Percentiles rank a stretch among this genome's conserved stretches.
Evolutionary conservation across 2,329 filamentous ascomycete species (phyloP).

Genomic region (Fusarium temperatum): DNA sequence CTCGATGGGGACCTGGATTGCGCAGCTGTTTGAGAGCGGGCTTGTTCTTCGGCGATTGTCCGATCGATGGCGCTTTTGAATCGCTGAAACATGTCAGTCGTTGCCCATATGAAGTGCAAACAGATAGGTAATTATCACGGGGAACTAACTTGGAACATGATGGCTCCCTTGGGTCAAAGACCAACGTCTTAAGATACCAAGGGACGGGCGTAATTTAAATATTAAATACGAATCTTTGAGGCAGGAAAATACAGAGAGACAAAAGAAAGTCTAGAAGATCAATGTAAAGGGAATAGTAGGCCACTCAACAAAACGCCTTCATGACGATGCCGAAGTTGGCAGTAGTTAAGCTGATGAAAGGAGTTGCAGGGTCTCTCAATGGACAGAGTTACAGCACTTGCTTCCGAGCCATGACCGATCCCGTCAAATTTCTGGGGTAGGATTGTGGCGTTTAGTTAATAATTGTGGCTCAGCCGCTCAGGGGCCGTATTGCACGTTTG

Average conservation of each 20-base stretch:
- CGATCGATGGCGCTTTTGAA: conserved; percentile 86
- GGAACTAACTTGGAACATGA: conserved; percentile 47
- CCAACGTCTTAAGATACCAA: conserved; percentile 29
- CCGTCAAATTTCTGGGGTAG: conserved; percentile 28
- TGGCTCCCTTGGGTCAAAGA: conserved; percentile 33
- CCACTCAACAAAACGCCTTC: conserved; percentile 26
- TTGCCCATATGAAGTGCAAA: neutral
- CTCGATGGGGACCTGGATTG: conserved; percentile 55
- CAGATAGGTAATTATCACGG: neutral
- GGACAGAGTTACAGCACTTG: conserved; percentile 28
- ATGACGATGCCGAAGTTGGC: conserved; percentile 19
- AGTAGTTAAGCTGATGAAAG: conserved; percentile 28
- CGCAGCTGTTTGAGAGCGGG: conserved; percentile 70
- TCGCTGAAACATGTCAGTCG: conserved; percentile 61
- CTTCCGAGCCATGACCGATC: conserved; percentile 7
- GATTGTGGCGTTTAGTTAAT: conserved; percentile 7
- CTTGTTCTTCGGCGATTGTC: conserved; percentile 91
- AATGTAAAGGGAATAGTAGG: neutral
- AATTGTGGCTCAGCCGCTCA: conserved; percentile 26
- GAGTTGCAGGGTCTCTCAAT: conserved; percentile 32
- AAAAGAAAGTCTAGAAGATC: conserved; percentile 3
- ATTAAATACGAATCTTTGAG: neutral
- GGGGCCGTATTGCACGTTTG: conserved; percentile 7
- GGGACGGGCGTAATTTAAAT: conserved; percentile 22
- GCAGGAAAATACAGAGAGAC: neutral